These are phyloP conservation scores for Fraxinus velutina DNA, from an alignment of 305 asterid genomes.

Conservation along the genomic window DNA sequence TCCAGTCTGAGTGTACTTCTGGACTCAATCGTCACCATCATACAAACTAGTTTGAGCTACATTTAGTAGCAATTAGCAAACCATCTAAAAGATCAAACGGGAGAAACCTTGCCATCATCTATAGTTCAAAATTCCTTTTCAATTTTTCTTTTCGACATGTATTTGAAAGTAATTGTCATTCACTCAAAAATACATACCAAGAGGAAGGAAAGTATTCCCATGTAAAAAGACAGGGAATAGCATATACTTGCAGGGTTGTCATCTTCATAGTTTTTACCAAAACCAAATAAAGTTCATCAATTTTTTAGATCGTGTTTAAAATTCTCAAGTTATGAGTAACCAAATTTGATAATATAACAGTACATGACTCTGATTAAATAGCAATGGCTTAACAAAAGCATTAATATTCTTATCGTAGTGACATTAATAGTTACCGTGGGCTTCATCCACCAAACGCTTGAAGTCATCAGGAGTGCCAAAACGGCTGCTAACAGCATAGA, in stretches of 20 bases:
- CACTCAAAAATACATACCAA: background rate
- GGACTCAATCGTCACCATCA: background rate
- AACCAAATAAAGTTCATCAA: constrained; percentile 16
- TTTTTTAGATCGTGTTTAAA: background rate
- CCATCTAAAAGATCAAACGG: background rate
- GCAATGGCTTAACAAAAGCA: constrained; percentile 1
- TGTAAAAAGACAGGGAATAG: background rate
- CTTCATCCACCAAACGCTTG: constrained; percentile 94
- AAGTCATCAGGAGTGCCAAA: constrained; percentile 96
- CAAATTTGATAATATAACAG: constrained; percentile 21
- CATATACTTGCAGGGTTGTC: constrained; percentile 6
- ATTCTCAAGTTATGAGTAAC: constrained; percentile 16
- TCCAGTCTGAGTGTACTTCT: constrained; percentile 9
- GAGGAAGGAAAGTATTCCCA: background rate
- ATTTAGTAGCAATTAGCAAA: background rate
- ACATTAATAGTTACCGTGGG: constrained; percentile 64
- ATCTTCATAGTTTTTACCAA: constrained; percentile 1
- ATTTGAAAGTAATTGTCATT: background rate
- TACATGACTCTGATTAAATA: background rate
- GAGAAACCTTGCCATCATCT: background rate
- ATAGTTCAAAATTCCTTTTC: background rate
- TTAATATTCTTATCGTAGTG: background rate
- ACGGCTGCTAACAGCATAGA: constrained; percentile 94
- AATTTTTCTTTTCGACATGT: background rate
- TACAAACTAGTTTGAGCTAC: background rate